phyloP scores from a whole-genome alignment of 495 filamentous ascomycete genomes.

The Trichoderma parareesei region DNA sequence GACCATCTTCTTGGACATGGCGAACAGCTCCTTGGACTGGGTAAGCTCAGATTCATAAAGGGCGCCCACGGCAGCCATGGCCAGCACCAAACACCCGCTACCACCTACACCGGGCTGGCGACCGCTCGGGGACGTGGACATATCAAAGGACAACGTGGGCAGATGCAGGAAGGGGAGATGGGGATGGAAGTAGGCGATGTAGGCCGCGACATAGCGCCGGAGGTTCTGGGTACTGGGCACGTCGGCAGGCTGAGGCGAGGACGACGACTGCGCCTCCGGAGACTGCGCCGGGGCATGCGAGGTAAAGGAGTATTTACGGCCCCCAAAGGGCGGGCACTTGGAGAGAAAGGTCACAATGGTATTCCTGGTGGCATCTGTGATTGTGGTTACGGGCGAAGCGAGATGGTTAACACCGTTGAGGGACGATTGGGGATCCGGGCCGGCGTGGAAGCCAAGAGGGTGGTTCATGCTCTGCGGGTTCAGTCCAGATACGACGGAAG shows the following conservation, averaged over 20 bases:
- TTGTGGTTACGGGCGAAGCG: slow-evolving; percentile 52
- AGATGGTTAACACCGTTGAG: slow-evolving; percentile 54
- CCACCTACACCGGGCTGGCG: slow-evolving; percentile 65
- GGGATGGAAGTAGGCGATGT: slow-evolving; percentile 91
- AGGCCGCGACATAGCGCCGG: slow-evolving; percentile 84
- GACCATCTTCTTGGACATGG: slow-evolving; percentile 92
- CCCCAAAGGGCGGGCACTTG: slow-evolving; percentile 63
- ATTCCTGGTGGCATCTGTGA: slow-evolving; percentile 90
- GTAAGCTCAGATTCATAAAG: slow-evolving; percentile 82
- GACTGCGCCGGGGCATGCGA: slow-evolving; percentile 58
- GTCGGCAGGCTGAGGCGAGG: slow-evolving; percentile 37
- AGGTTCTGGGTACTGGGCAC: slow-evolving; percentile 87
- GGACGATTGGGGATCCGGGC: slow-evolving; percentile 61
- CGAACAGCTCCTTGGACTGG: slow-evolving; percentile 79
- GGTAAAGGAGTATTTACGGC: slow-evolving; percentile 70
- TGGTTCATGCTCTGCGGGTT: slow-evolving; percentile 48
- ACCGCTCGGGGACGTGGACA: slow-evolving; percentile 54
- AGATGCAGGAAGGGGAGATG: slow-evolving; percentile 91
- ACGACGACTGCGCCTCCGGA: slow-evolving; percentile 33
- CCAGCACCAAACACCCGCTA: slow-evolving; percentile 83
- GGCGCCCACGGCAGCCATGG: slow-evolving; percentile 93
- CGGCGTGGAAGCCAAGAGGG: slow-evolving; percentile 51
- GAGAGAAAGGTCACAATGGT: slow-evolving; percentile 73
- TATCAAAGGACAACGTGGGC: slow-evolving; percentile 85
- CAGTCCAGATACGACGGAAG: slow-evolving; percentile 41